A percentile compares a stretch with the other conserved stretches of the same genome.
Evolutionary conservation across 1,284 basidiomycete genomes (phyloP).

Genomic region (Grifola frondosa): DNA sequence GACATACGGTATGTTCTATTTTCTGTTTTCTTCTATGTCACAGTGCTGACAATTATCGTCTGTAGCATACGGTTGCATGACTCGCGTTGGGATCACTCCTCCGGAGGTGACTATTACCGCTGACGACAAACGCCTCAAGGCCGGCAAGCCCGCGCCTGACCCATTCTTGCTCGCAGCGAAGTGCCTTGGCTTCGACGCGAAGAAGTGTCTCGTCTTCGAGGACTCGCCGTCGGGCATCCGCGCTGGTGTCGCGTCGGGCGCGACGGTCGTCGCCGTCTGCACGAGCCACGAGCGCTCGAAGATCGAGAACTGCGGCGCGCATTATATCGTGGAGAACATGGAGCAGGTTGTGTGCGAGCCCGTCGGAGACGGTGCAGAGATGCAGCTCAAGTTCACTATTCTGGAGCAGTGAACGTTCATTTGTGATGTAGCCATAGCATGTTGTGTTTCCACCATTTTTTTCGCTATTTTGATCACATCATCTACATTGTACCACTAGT

Average conservation of each 20-base stretch:
- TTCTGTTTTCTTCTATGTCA: constrained; percentile 1
- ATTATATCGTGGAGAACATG: constrained; percentile 66
- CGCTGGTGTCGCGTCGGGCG: constrained; percentile 71
- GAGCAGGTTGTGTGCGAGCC: constrained; percentile 47
- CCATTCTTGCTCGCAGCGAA: constrained; percentile 76
- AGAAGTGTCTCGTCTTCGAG: constrained; percentile 70
- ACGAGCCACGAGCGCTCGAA: constrained; percentile 59
- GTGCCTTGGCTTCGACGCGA: constrained; percentile 63
- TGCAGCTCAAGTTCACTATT: constrained; percentile 41
- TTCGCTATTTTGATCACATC: too few species aligned
- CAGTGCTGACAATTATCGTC: constrained; percentile 10
- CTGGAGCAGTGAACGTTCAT: too few species aligned
- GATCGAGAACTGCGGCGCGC: constrained; percentile 64
- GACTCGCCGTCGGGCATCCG: constrained; percentile 75
- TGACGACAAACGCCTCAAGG: constrained; percentile 69
- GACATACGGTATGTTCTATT: constrained; percentile 53
- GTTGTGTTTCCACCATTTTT: too few species aligned
- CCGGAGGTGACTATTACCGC: constrained; percentile 77
- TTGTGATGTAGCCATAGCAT: too few species aligned
- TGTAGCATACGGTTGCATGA: constrained; percentile 68
- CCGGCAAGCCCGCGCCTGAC: constrained; percentile 69
- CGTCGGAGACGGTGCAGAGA: constrained; percentile 36
- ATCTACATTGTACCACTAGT: too few species aligned
- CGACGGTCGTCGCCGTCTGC: constrained; percentile 76
- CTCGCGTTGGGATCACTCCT: constrained; percentile 69